These are phyloP conservation scores for Ganoderma meredithae DNA, from an alignment of 1,284 basidiomycete species.

Conservation along the genomic window DNA sequence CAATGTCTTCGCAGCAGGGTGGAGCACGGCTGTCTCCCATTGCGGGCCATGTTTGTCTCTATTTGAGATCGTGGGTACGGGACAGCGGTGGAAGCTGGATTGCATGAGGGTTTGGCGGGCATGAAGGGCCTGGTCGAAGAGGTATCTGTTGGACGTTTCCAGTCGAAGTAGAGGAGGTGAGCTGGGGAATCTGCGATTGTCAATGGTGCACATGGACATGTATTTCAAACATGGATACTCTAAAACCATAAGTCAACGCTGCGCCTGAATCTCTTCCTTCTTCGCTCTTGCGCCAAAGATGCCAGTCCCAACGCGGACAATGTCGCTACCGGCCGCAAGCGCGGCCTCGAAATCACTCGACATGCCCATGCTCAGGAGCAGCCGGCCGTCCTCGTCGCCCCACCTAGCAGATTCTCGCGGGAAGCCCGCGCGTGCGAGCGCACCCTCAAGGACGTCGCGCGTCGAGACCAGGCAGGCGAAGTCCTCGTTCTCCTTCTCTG, in stretches of 20 bases:
- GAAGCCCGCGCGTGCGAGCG: conserved; percentile 47
- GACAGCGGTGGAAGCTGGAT: background rate
- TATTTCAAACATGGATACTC: background rate
- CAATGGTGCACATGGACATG: background rate
- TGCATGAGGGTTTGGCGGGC: background rate
- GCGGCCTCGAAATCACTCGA: conserved; percentile 94
- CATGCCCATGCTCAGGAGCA: conserved; percentile 98
- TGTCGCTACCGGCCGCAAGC: conserved; percentile 82
- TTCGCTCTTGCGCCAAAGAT: conserved; percentile 84
- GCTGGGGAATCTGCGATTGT: background rate
- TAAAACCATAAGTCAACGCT: conserved; percentile 4
- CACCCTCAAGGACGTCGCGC: conserved; percentile 60
- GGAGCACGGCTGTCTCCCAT: background rate
- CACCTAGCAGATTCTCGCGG: conserved; percentile 45
- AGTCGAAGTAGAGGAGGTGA: background rate
- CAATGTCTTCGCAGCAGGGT: background rate
- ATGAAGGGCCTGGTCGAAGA: background rate
- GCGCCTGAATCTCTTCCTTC: conserved; percentile 46
- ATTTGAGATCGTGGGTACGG: background rate
- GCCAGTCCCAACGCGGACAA: conserved; percentile 91
- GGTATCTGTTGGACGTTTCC: background rate
- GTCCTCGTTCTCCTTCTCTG: conserved; percentile 79
- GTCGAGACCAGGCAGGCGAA: conserved; percentile 78
- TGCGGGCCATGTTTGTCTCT: background rate
- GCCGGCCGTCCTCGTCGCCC: conserved; percentile 57